Percentiles rank a stretch among this genome's conserved stretches.
Evolutionary conservation across 192 early-diverging fungal species (phyloP).

Genomic region (Anaeromyces robustus): DNA sequence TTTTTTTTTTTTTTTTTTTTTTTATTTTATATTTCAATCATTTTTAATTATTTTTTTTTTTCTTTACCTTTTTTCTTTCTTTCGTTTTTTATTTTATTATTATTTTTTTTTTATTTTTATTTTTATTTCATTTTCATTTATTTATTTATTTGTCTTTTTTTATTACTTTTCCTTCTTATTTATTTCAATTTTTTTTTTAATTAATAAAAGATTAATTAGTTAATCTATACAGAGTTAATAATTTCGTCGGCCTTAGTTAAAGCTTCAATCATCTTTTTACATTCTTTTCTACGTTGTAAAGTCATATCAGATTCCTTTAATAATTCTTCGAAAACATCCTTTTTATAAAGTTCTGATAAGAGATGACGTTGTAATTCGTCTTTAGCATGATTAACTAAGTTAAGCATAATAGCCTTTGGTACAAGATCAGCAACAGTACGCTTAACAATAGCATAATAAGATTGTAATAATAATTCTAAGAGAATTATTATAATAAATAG

Average conservation of each 20-base stretch:
- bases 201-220: too few relatives aligned
- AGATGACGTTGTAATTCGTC: conserved; percentile 92
- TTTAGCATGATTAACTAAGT: conserved; percentile 76
- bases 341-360: conserved; percentile 90
- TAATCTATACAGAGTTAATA: neutral
- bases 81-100: too few relatives aligned
- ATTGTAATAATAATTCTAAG: conserved; percentile 82
- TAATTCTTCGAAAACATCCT: conserved; percentile 79
- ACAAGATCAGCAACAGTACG: conserved; percentile 92
- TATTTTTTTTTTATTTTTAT: too few relatives aligned
- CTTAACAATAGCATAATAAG: conserved; percentile 98
- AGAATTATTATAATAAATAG: too few relatives aligned
- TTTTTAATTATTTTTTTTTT: too few relatives aligned
- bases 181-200: too few relatives aligned
- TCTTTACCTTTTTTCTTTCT: too few relatives aligned
- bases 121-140: too few relatives aligned
- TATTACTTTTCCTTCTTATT: too few relatives aligned
- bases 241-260: conserved; percentile 28
- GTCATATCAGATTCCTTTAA: conserved; percentile 93
- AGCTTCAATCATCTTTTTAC: conserved; percentile 95
- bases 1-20: too few relatives aligned
- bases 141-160: too few relatives aligned
- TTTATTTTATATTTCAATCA: too few relatives aligned
- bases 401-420: conserved; percentile 97
- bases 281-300: conserved; percentile 77